Evolutionary conservation across 2,329 filamentous ascomycete species (phyloP).

Genomic region (Trichoderma aggressivum): DNA sequence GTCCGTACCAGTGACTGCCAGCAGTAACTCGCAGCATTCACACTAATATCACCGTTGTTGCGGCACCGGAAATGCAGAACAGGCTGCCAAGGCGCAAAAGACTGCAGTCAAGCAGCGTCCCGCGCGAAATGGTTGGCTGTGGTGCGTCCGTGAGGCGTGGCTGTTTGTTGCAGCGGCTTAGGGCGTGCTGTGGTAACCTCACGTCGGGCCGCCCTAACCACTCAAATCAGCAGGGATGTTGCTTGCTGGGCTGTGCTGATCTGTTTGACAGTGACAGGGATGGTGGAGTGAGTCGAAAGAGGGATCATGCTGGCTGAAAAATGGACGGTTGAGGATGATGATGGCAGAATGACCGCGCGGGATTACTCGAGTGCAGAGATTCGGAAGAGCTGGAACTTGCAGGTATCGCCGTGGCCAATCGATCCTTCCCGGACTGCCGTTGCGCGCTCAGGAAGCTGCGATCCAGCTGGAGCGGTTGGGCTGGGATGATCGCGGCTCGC

Average conservation of each 20-base stretch:
- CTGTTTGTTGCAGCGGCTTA: neutral
- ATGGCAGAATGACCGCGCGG: neutral
- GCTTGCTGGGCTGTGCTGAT: constrained; percentile 12
- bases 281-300: neutral
- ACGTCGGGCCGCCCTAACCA: neutral
- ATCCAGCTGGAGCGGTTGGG: neutral
- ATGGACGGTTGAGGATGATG: neutral
- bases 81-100: neutral
- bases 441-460: neutral
- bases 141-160: neutral
- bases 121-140: constrained; percentile 17
- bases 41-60: neutral
- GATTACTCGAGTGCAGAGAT: neutral
- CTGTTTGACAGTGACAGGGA: constrained; percentile 3
- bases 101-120: neutral
- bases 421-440: neutral
- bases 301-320: constrained; percentile 1
- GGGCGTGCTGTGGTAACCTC: neutral
- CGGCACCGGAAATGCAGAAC: neutral
- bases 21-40: neutral
- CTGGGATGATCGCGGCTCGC: neutral
- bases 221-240: constrained; percentile 5
- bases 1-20: neutral
- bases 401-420: neutral
- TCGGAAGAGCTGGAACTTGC: neutral